phyloP scores from a whole-genome alignment of 2,329 filamentous ascomycete species.

The Ceratocystis alfenasii region DNA sequence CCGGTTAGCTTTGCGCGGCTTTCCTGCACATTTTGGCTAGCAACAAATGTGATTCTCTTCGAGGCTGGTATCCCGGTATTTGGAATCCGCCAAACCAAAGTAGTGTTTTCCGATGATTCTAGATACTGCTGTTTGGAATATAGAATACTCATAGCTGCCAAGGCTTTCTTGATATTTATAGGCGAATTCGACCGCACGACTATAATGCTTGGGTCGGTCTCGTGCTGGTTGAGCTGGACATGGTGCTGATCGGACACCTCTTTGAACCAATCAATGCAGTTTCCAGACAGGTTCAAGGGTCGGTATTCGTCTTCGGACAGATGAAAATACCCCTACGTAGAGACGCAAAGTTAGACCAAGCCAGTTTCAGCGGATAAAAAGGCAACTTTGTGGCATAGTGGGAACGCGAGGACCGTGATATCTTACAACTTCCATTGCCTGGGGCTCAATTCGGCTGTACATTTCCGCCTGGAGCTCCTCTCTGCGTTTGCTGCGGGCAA shows the following conservation, averaged over 20 bases:
- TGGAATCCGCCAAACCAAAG: not conserved
- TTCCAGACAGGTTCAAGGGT: not conserved
- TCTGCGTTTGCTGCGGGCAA: not conserved
- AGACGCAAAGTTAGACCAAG: not conserved
- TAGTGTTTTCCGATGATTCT: not conserved
- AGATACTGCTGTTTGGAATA: not conserved
- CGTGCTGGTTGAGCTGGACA: slow-evolving; percentile 1
- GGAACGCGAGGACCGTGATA: not conserved
- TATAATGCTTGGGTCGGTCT: not conserved
- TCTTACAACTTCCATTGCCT: slow-evolving; percentile 9
- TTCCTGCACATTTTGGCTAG: not conserved
- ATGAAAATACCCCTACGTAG: not conserved
- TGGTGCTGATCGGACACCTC: not conserved
- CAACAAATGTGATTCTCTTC: not conserved
- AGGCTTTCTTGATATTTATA: not conserved
- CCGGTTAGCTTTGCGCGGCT: not conserved
- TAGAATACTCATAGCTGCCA: not conserved
- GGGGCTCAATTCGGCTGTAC: not conserved
- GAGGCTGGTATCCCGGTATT: not conserved
- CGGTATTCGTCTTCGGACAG: not conserved
- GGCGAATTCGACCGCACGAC: not conserved
- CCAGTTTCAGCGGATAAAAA: no score
- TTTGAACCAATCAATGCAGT: not conserved
- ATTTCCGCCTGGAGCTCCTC: not conserved
- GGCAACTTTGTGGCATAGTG: not conserved